Base-by-base conservation (phyloP, 495 filamentous ascomycete genomes). In the Terfezia boudieri region DNA sequence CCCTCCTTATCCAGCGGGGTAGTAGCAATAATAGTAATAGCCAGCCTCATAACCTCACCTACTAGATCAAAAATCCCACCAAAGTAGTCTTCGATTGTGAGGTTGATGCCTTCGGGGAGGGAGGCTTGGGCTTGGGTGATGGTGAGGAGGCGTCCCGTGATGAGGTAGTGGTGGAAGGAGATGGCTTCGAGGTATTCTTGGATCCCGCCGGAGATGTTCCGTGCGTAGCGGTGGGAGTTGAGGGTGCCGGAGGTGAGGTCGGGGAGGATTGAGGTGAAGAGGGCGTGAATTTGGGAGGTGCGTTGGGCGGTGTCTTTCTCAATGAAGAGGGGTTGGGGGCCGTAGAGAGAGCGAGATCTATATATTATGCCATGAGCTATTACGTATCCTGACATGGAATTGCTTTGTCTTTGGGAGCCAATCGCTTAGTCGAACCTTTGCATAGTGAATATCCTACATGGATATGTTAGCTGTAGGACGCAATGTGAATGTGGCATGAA, bases 31-130 rank as follows among this genome's bases (percentile, higher is more conserved):
- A 76, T 74, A 14, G 84, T 85, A 36, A 94, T 89, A 0, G 84
- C 86, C 67, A 93, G 95, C 35, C 86, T 74, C 90, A 98, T 98
- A 69, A 96, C 74, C 67, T 98, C 90, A 9, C 90, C 90, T 0
- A 83, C 82, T 51, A 95, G 72, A 67, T 98, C 90, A 60, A 94
- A 94, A 8, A 98, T 69, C 6, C 92, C 90, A 57, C 92, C 81
- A 26, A 94, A 60, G 64, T 94, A 96, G 66, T 98, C 90, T 9
- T 88, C 79, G 26, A 77, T 73, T 5, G 84, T 84, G n/a, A 84
- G 65, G 12, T 67, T 61, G 43, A 94, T 71, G 8, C 70, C 71
- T 0, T 61, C 63, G 0, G 74, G 73, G 5, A 92, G 62, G 2
- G 68, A 61, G 0, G 62, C 63, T 26, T 67, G 61, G 0, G 84